A percentile compares a stretch with the other conserved stretches of the same genome.
phyloP scores from a whole-genome alignment of 306 rosid genomes.

The Delonix regia region DNA sequence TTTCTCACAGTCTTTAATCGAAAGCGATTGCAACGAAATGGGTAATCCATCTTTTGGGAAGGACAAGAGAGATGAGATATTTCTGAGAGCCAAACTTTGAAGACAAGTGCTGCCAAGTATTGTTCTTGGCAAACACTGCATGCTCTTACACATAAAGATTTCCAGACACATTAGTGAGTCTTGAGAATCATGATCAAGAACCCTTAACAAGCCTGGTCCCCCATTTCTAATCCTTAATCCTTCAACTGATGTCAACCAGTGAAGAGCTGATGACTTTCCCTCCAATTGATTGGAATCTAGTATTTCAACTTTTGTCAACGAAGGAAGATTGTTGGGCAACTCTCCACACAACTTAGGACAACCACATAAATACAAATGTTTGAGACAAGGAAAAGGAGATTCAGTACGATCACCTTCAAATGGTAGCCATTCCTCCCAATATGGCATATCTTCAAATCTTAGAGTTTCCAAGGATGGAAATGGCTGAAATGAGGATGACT shows the following conservation, averaged over 20 bases:
- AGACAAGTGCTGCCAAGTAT: background rate
- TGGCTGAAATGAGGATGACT: constrained; percentile 12
- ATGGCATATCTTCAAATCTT: background rate
- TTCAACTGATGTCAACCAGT: background rate
- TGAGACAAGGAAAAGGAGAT: background rate
- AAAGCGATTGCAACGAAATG: background rate
- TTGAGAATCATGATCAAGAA: background rate
- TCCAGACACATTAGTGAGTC: background rate
- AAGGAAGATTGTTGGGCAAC: background rate
- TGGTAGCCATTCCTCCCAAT: background rate
- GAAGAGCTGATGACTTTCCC: background rate
- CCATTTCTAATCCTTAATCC: background rate
- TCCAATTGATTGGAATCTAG: background rate
- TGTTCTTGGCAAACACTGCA: constrained; percentile 11
- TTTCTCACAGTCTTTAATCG: background rate
- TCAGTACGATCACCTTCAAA: background rate
- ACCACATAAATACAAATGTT: background rate
- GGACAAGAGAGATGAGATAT: background rate
- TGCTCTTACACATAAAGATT: background rate
- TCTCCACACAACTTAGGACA: constrained; percentile 1
- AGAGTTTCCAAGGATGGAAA: background rate
- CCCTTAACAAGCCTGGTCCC: background rate
- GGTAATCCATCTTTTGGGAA: background rate
- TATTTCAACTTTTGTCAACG: background rate
- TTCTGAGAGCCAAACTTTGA: background rate